Conservation (phyloP, 495 filamentous ascomycete genomes). For the Aspergillus campestris region DNA sequence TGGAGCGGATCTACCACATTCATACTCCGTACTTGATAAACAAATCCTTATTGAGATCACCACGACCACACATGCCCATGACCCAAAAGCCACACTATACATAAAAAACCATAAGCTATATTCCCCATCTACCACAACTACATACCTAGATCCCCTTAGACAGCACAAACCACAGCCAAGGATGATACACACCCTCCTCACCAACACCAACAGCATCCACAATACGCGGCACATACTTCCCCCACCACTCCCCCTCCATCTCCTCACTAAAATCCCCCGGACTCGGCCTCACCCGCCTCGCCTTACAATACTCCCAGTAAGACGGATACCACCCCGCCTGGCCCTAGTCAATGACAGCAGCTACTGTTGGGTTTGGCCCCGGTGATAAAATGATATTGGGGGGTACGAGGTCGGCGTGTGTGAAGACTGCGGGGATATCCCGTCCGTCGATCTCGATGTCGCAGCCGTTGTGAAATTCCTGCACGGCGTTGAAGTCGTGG, state of each 20-base stretch:
- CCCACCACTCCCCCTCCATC: slow-evolving; percentile 16
- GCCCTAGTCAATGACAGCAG: slow-evolving; percentile 34
- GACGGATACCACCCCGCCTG: slow-evolving; percentile 38
- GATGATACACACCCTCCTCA: slow-evolving; percentile 5
- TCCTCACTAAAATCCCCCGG: slow-evolving; percentile 11
- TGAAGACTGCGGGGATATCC: slow-evolving; percentile 19
- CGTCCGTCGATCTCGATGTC: slow-evolving; percentile 12
- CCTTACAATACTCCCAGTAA: slow-evolving; percentile 41
- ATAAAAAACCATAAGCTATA: too few relatives aligned
- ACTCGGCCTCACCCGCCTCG: slow-evolving; percentile 9
- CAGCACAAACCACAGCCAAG: slow-evolving; percentile 12
- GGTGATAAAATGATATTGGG: slow-evolving; percentile 29
- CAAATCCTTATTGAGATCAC: too few relatives aligned
- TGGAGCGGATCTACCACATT: too few relatives aligned
- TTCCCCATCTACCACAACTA: too few relatives aligned
- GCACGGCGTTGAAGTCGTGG: slow-evolving; percentile 14
- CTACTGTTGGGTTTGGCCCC: slow-evolving; percentile 17
- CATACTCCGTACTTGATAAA: too few relatives aligned
- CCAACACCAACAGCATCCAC: slow-evolving; percentile 20
- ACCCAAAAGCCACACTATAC: too few relatives aligned
- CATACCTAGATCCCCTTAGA: slow-evolving; percentile 7
- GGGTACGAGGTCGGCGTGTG: slow-evolving; percentile 31
- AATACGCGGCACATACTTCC: slow-evolving; percentile 16
- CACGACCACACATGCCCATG: too few relatives aligned
- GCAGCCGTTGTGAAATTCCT: slow-evolving; percentile 17